Base-by-base conservation (phyloP, 305 asterid species). In the Andrographis paniculata region DNA sequence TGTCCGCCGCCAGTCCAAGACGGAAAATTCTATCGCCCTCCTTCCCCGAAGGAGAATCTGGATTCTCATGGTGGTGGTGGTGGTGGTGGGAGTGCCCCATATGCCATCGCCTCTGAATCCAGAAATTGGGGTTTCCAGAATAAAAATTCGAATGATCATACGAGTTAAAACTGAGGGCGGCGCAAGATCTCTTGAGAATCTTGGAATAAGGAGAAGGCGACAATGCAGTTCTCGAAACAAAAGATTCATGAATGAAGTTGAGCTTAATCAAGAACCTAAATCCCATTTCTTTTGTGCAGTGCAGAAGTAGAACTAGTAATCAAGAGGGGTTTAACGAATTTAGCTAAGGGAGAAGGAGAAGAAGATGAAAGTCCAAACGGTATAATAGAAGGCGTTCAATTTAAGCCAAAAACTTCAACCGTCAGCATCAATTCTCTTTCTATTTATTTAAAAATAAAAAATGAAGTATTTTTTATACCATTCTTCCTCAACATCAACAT, bases 11-110 rank as follows among this genome's bases (percentile, higher is more conserved):
- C 15, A 86, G 82, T 31, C 99, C 99, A 10, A 91, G 71, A 7
- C 89, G 89, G 84, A 91, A 86, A 40, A 91, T 87, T 66, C 56
- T 80, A 76, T 86, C 95, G 1, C 95, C 94, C 56, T 76, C 84
- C 46, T 78, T 66, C 20, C 84, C 88, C 20, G 89, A 61, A 5
- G 22, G 58, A 33, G 45, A 38, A 47, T 78, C 77, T 8, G 47
- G 63, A 61, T 62, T 65, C 42, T 65, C 62, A 65, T 79, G 85
- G 59, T 78, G 55, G 68, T 79, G 80, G 9, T 68, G 65, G 70
- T 64, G 72, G 47, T 68, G 65, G 67, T 79, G 86, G 58, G 80
- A 56, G 70, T 82, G 81, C 24, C 95, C 96, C 50, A 71, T 59
- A 55, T 91, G 95, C 87, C 96, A 86, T 60, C 99, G 77, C 65